A percentile compares a stretch with the other conserved stretches of the same genome.
phyloP scores from a whole-genome alignment of 73 alveolate species.

The Symbiodinium pilosum region DNA sequence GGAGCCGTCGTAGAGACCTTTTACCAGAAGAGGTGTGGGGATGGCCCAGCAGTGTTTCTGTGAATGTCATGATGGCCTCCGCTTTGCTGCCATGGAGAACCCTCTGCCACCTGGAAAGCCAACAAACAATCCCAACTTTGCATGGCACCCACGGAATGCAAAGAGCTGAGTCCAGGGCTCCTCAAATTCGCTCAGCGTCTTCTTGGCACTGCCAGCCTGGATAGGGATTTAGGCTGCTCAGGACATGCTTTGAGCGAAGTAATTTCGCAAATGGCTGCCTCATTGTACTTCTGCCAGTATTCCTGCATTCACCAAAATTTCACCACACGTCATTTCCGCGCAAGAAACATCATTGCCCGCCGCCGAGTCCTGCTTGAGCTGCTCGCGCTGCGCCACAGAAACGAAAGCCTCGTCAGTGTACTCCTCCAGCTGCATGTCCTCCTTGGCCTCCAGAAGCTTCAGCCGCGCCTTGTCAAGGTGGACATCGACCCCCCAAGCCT shows the following conservation, averaged over 20 bases:
- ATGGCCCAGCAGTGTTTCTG: too few relatives aligned
- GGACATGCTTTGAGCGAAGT: neutral
- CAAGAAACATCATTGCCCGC: too few relatives aligned
- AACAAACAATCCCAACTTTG: neutral
- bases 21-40: neutral
- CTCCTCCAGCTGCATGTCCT: conserved; percentile 44
- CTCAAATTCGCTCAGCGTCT: conserved; percentile 79
- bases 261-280: neutral
- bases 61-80: neutral
- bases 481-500: too few relatives aligned
- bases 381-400: conserved; percentile 65
- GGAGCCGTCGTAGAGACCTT: conserved; percentile 3
- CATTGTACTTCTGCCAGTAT: conserved; percentile 85
- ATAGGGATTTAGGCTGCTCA: neutral
- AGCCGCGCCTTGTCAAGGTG: conserved; percentile 1
- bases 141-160: neutral
- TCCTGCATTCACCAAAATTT: neutral
- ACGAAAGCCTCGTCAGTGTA: conserved; percentile 44
- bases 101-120: neutral
- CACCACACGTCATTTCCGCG: too few relatives aligned
- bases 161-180: neutral
- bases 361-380: conserved; percentile 76
- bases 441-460: conserved; percentile 62
- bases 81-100: neutral
- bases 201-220: conserved; percentile 87